Evolutionary conservation across 305 asterid species (phyloP), one percentile per base, ranked within the genome.

Genomic region (Nicotiana rustica): DNA sequence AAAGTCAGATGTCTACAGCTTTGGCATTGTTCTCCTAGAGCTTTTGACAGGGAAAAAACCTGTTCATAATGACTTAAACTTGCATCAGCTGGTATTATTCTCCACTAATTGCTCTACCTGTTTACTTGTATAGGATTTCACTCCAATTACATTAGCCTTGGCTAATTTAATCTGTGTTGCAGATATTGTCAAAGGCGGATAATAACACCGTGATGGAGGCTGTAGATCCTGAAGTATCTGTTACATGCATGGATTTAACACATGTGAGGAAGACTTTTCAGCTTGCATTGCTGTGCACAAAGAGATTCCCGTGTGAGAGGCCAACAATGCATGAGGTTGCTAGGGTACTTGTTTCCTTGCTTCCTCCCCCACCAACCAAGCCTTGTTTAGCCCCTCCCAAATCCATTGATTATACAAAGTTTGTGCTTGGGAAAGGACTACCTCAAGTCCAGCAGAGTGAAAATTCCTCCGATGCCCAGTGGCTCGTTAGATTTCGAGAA

Each of bases 1-100:
- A 71, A 97, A 95, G 65, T 97, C 99, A 0, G 99, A 97, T n/a
- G 98, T 97, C 14, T 97, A 97, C 68, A 95, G 99, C 89, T 97
- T 97, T 17, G 99, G 99, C 61, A 89, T 97, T 44, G 99, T 97
- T 78, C 97, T 97, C 73, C 89, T 97, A 5, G 99, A 97, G 94
- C 97, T 97, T 9, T 79, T 97, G 86, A 97, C 99, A 0, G 99
- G 99, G 38, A 95, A 85, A 86, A 97, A 93, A 80, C 97, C 99
- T 0, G 98, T 97, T 10, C 97, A 93, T 84, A 90, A 93, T 18
- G 97, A 97, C 84, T 86, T 88, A 14, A 97, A 97, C 91, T 83
- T 97, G 89, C 99, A 92, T 82, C 98, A 97, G 81, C 89, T 93
- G 99, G 99, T 97, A 92, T 82, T 0, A 4, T 68, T 81, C 21